Percentiles rank a stretch among this genome's conserved stretches.
Conservation (phyloP, 306 rosid species). For the Vigna mungo region DNA sequence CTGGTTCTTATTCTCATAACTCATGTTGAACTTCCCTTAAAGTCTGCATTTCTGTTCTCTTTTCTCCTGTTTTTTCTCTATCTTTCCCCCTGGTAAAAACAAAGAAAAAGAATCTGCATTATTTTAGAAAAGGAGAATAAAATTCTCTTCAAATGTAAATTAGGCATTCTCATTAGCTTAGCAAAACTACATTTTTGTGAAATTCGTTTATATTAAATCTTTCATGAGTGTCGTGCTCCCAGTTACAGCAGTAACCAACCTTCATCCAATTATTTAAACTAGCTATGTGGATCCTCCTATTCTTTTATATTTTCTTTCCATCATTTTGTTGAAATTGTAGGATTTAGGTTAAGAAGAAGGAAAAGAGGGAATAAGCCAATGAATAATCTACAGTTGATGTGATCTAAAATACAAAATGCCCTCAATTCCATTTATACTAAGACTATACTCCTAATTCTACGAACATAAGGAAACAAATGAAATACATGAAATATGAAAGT, state of each 20-base stretch:
- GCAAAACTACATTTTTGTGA: slow-evolving; percentile 25
- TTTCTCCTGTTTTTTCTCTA: too few relatives aligned
- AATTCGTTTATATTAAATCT: neutral
- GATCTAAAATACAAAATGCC: neutral
- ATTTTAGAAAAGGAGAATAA: slow-evolving; percentile 14
- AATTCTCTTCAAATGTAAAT: neutral
- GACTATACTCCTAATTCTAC: neutral
- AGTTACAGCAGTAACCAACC: neutral
- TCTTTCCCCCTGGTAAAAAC: too few relatives aligned
- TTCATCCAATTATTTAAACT: neutral
- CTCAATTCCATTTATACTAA: neutral
- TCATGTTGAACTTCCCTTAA: slow-evolving; percentile 4
- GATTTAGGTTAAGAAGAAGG: slow-evolving; percentile 4
- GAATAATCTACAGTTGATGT: slow-evolving; percentile 3
- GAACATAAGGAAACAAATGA: neutral
- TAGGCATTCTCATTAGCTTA: slow-evolving; percentile 20
- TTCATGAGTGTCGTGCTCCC: slow-evolving; percentile 9
- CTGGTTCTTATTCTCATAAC: slow-evolving; percentile 14
- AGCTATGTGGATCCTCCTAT: slow-evolving; percentile 14
- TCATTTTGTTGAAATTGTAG: slow-evolving; percentile 7
- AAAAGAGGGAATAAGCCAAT: slow-evolving; percentile 7
- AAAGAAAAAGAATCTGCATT: too few relatives aligned
- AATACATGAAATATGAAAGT: neutral
- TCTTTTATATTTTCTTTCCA: slow-evolving; percentile 1
- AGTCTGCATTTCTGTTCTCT: neutral